These are phyloP conservation scores for Alternaria ethzedia DNA, from an alignment of 2,329 filamentous ascomycete genomes.

Conservation along the genomic window DNA sequence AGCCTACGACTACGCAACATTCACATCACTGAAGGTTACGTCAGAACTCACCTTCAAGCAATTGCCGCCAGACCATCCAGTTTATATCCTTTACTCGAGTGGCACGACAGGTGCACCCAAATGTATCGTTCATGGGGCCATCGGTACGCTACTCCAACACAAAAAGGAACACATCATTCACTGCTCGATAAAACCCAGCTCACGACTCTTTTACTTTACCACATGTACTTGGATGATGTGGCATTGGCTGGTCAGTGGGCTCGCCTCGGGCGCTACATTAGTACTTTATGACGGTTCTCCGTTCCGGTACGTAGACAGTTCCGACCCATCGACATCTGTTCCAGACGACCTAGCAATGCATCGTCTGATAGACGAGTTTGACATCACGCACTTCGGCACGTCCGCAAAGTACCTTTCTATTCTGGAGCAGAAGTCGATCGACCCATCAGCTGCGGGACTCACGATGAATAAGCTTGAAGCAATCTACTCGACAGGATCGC, in stretches of 20 bases:
- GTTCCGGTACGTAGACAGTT: slow-evolving; percentile 62
- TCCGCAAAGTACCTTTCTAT: slow-evolving; percentile 92
- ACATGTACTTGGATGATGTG: slow-evolving; percentile 99
- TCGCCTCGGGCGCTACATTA: slow-evolving; percentile 81
- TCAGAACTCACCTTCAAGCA: slow-evolving; percentile 67
- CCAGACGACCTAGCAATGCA: slow-evolving; percentile 83
- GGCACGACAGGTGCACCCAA: slow-evolving; percentile 90
- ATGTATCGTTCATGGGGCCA: slow-evolving; percentile 89
- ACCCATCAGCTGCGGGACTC: slow-evolving; percentile 54
- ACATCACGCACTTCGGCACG: slow-evolving; percentile 92
- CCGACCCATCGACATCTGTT: slow-evolving; percentile 57
- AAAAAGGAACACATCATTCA: slow-evolving; percentile 96
- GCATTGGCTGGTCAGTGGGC: slow-evolving; percentile 91
- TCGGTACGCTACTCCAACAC: slow-evolving; percentile 91
- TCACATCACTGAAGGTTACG: slow-evolving; percentile 49
- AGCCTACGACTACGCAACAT: slow-evolving; percentile 45
- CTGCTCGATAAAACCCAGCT: slow-evolving; percentile 74
- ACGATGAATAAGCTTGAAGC: slow-evolving; percentile 69
- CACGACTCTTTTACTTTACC: slow-evolving; percentile 89
- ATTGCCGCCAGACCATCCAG: slow-evolving; percentile 81
- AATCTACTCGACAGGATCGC: slow-evolving; percentile 93
- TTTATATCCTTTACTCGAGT: slow-evolving; percentile 93
- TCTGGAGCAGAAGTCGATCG: slow-evolving; percentile 73
- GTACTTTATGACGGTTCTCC: slow-evolving; percentile 93
- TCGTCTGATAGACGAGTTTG: slow-evolving; percentile 76